Base-by-base conservation (phyloP, 371 early-diverging fungal genomes). In the Blastocladiella emersonii region DNA sequence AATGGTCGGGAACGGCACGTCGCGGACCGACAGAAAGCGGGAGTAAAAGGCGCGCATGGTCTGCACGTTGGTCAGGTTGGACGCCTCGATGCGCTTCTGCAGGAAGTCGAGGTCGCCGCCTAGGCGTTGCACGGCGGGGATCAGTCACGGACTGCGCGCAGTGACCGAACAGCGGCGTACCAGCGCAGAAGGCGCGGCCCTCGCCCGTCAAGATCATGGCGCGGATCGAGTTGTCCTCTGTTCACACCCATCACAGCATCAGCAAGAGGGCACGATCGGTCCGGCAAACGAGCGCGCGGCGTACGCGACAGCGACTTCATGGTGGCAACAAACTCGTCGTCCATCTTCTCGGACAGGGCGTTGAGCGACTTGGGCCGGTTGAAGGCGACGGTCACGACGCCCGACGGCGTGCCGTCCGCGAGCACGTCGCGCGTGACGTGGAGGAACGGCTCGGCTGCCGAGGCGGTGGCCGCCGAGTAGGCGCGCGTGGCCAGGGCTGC, bases 101-200 rank as follows among this genome's bases (percentile, higher is more conserved):
- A 73, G 64, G 51, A 68, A 73, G 10, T 61, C 61, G 23, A 73
- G 55, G 57, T 73, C 73, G 3, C 73, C 73, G n/a, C 73, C 73
- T 27, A 68, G 67, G 44, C 19, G 1, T 8, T 48, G 23, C n/a
- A n/a, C n/a, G n/a, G n/a, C n/a, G n/a, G n/a, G n/a, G n/a, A n/a
- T n/a, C n/a, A n/a, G n/a, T n/a, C n/a, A n/a, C n/a, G n/a, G n/a
- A n/a, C n/a, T n/a, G n/a, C n/a, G n/a, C n/a, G 19, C 21, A 2
- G n/a, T 2, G 1, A 19, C 1, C 19, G 45, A 6, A 21, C 45
- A 19, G 0, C 5, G 21, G 19, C 25, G 48, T n/a, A 48, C 48
- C 53, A 4, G 53, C 53, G 0, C 56, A 60, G 56, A 73, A 73
- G 10, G 69, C 73, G 17, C 64, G 65, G 56, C 69, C 72, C 5